Conservation (phyloP, 257 asterid genomes). For the Rhazya stricta region DNA sequence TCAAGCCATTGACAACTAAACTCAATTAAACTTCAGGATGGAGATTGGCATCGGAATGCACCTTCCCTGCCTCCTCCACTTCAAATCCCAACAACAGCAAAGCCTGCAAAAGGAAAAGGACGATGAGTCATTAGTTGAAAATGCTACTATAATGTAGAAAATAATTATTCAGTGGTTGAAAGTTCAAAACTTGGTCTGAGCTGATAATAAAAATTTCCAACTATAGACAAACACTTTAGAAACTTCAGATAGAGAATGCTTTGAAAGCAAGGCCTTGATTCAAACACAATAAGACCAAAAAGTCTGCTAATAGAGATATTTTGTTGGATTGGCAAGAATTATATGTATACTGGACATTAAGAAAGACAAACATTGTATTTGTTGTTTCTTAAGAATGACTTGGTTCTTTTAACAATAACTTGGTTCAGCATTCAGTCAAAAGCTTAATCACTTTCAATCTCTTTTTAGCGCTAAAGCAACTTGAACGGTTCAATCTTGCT, state of each 20-base stretch:
- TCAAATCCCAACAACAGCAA: conserved; percentile 70
- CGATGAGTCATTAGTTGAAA: not conserved
- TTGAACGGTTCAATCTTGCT: not conserved
- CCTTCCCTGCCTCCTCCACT: conserved; percentile 73
- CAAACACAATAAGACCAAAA: not conserved
- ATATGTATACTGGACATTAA: not conserved
- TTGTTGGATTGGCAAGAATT: not conserved
- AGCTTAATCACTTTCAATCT: too few species aligned
- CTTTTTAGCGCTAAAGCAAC: not conserved
- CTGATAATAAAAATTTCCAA: not conserved
- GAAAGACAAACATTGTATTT: not conserved
- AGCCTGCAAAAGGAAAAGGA: conserved; percentile 46
- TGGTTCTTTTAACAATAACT: not conserved
- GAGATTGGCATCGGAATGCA: conserved; percentile 17
- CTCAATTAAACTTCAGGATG: not conserved
- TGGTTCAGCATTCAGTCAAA: not conserved
- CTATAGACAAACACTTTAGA: not conserved
- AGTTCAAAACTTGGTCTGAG: not conserved
- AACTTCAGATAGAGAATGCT: not conserved
- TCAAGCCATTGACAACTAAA: not conserved
- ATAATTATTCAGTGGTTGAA: not conserved
- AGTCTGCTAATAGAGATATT: too few species aligned
- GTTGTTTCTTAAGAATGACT: not conserved
- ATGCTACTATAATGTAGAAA: not conserved
- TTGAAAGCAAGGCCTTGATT: not conserved